phyloP scores from a whole-genome alignment of 345 rosid species.

The Citrus mangshanensis region DNA sequence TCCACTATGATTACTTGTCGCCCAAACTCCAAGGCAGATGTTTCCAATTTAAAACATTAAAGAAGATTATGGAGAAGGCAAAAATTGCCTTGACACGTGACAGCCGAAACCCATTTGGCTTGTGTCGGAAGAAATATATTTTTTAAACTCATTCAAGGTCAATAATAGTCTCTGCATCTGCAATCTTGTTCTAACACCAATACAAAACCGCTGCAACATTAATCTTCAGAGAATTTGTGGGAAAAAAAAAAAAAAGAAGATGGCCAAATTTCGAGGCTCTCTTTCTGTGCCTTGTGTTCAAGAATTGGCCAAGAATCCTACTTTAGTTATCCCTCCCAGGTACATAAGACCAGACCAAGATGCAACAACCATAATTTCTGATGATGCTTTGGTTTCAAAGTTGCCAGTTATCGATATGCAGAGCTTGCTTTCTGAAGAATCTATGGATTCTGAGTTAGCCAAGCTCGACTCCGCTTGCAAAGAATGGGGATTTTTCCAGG shows the following conservation, averaged over 20 bases:
- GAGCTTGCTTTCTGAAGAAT: conserved; percentile 23
- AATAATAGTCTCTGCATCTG: no score
- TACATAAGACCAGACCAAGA: conserved; percentile 33
- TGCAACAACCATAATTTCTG: neutral
- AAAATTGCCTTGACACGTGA: no score
- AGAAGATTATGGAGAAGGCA: no score
- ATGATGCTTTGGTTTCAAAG: neutral
- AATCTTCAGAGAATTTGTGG: neutral
- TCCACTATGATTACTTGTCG: no score
- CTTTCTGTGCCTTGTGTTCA: conserved; percentile 41
- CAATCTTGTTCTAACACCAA: no score
- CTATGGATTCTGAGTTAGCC: conserved; percentile 33
- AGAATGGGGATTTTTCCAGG: conserved; percentile 31
- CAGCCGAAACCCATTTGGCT: no score
- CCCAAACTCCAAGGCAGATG: no score
- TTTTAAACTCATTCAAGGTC: no score
- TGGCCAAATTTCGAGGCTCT: conserved; percentile 23
- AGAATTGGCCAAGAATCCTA: conserved; percentile 27
- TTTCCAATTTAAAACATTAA: no score
- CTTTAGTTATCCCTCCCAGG: conserved; percentile 30
- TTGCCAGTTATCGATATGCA: conserved; percentile 42
- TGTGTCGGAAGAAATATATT: no score
- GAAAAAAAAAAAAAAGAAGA: neutral
- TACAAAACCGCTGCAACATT: neutral
- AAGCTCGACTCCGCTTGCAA: conserved; percentile 27